Conservation (phyloP, 345 rosid species). For the Citrus mangshanensis region DNA sequence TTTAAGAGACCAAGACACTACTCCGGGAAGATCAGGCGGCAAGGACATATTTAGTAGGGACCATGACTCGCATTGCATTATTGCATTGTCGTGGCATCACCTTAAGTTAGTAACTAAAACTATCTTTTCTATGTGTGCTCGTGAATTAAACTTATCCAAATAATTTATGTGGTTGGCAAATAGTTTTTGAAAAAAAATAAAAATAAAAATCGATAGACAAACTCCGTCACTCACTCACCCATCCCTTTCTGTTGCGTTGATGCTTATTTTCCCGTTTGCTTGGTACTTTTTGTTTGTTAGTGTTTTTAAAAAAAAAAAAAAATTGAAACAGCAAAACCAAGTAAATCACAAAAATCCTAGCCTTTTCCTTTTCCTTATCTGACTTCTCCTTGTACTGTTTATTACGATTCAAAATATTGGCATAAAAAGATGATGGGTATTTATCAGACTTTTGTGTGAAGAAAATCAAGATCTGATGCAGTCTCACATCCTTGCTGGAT, state of each 20-base stretch:
- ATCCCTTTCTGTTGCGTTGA: background rate
- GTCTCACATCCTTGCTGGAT: slow-evolving; percentile 13
- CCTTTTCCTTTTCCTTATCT: background rate
- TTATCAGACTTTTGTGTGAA: background rate
- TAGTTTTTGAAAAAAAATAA: background rate
- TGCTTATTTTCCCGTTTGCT: too few species aligned
- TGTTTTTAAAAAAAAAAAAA: too few species aligned
- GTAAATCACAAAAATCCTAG: background rate
- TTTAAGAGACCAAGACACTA: background rate
- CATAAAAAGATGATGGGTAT: slow-evolving; percentile 4
- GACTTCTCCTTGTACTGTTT: background rate
- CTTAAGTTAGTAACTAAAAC: background rate
- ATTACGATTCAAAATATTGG: slow-evolving; percentile 5
- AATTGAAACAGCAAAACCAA: too few species aligned
- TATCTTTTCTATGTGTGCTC: background rate
- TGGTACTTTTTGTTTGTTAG: background rate
- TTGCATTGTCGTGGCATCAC: background rate
- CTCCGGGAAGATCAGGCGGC: background rate
- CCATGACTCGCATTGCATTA: background rate
- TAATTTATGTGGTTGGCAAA: background rate
- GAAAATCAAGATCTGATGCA: background rate
- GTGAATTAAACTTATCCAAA: background rate
- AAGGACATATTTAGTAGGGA: background rate
- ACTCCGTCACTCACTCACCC: too few species aligned
- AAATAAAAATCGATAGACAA: background rate